Evolutionary conservation across 2,329 filamentous ascomycete genomes (phyloP), one percentile per base, ranked within the genome.

Genomic region (Pseudocercospora cruenta): DNA sequence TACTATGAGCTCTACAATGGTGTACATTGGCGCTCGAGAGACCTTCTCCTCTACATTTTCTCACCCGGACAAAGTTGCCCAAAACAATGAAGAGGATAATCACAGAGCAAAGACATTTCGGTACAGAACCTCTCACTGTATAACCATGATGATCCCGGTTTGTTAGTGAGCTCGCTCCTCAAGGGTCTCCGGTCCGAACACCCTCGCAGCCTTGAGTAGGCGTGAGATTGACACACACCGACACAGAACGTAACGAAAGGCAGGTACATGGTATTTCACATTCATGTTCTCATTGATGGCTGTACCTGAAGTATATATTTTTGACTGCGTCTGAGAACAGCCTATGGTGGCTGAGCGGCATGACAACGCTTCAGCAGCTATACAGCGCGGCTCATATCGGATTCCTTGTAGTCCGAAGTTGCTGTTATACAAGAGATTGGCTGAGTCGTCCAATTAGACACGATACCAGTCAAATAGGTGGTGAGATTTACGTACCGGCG

Each of bases 211-310:
- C 51, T 16, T 54, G 51, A 33, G 26, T 26, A 16, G 26, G 51
- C 51, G 51, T 55, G 26, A 55, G 19, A 28, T 10, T 55, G 51
- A 55, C 51, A 55, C 49, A 54, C 51, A 55, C 51, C 22, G 12
- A 31, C 51, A 55, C 24, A 55, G 22, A 55, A 33, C 12, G 16
- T 19, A 16, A 54, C 9, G 16, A 24, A 26, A n/a, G 5, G 6
- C 22, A 19, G 24, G 16, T 26, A 16, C 26, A 26, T 33, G 51
- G 26, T 19, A 33, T 16, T 43, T 31, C 55, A 26, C n/a, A 31
- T 58, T 58, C 55, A 39, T 58, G n/a, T 39, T n/a, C 21, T 58
- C 55, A 19, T 58, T 33, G 21, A 36, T 58, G 28, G 31, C 55
- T 58, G 55, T 58, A 58, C n/a, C 55, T 58, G 36, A 26, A 36